Evolutionary conservation across 108 stramenopile species (phyloP), one percentile per base, ranked within the genome.

Genomic region (Skeletonema menzelii): DNA sequence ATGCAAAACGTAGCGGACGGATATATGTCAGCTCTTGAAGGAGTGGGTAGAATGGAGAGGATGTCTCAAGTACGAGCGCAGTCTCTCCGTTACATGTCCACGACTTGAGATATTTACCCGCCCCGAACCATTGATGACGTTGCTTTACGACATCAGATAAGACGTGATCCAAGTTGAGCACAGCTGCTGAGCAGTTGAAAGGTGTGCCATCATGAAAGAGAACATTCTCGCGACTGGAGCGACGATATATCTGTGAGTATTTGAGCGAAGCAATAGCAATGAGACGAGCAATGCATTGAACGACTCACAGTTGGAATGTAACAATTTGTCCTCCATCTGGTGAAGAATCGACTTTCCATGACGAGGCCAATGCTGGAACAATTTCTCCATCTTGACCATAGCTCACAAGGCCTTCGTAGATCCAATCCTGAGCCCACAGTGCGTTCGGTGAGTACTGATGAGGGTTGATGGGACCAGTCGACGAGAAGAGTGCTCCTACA

Each of bases 81-180:
- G 46, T 44, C 11, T 80, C 68, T 28, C 65, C 67, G 20, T 63
- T 76, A 69, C 90, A 91, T 6, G 22, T 42, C 87, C 90, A 91
- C 3, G 14, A 37, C 6, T 68, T 67, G 8, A 85, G 61, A 26
- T 75, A 8, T 8, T 56, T 56, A 10, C 70, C 59, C 27, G 78
- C 59, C 22, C 90, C 90, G 46, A 70, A 87, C 86, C 81, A 87
- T 22, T 60, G 57, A 67, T 88, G 87, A 49, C 83, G 77, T 32
- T 87, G 67, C n/a, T 38, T 35, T 17, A 88, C 76, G 13, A 28
- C 67, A 42, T 82, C 86, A 10, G 82, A 78, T 5, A 91, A 24
- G 11, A 87, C 81, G 74, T 91, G 90, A 63, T 91, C 88, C 64
- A 91, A 85, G 78, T 91, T 91, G 67, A 88, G 81, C 71, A 79